Evolutionary conservation across 129 eudicot genomes (phyloP), one percentile per base, ranked within the genome.

Genomic region (Pseudognaphalium luteoalbum): DNA sequence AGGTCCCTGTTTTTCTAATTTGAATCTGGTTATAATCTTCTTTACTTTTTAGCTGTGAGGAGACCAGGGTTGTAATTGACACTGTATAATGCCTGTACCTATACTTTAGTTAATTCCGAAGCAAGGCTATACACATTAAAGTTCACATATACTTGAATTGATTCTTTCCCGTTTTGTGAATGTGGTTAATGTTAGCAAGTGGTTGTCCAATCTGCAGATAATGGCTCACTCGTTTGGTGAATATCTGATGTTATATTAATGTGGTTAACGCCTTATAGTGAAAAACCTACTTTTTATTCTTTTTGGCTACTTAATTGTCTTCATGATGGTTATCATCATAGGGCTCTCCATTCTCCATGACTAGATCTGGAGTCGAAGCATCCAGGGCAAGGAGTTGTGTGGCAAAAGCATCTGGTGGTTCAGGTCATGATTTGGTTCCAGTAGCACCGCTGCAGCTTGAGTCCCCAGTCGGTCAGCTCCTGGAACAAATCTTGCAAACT

Each of bases 391-490:
- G 86, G 85, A 85, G 85, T 67, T 87, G 88, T 58, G 20, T 84
- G 35, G 87, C 86, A 66, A 89, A 88, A 86, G 90, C 94, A 70
- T 91, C 95, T 11, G 86, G 82, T 65, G 83, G 77, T 68, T 71
- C 92, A 42, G 81, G 89, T 16, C 81, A 81, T 64, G 76, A 88
- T 78, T 73, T 85, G 69, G 78, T 71, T 68, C 89, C 92, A 51
- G 37, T 89, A 62, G 96, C 96, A 68, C 99, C 99, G 66, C 83
- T 86, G 81, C 81, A 86, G 75, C 87, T 95, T 12, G 91, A 95
- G 80, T 87, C 99, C 37, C 87, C 99, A 6, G 88, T 83, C 83
- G 99, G 99, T 47, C 94, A 89, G 83, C 88, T 95, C 41, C 86
- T 95, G 88, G 87, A 79, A 28, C 90, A 91, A 77, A 87, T 95